Base-by-base conservation (phyloP, 306 rosid genomes). In the Ziziphus jujuba region DNA sequence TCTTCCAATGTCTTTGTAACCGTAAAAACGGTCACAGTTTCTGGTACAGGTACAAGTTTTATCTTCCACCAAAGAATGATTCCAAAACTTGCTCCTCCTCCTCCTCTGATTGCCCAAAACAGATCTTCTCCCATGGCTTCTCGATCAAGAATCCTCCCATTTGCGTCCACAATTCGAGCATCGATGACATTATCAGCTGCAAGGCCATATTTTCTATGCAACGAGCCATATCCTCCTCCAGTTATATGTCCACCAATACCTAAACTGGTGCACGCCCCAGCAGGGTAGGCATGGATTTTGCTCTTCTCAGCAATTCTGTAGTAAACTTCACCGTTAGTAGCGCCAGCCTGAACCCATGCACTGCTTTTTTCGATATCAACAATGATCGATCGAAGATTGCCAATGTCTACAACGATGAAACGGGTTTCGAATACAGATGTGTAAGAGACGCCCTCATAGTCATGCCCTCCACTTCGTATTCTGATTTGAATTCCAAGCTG, bases 81-180 rank as follows among this genome's bases (percentile, higher is more conserved):
- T 2, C 97, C 96, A 4, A 89, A 89, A 66, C 98, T 92, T 55
- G 70, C 95, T 35, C 96, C 98, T 36, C 92, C 98, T 2, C 92
- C 92, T 15, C 98, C 98, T 81, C 95, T 72, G 44, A 92, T 87
- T 0, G 92, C 98, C 95, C 96, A 92, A 72, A 92, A 92, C 2
- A 87, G 31, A 21, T 92, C 96, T 36, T 92, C 95, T 55, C 98
- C 96, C 98, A 92, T 89, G 59, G 84, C 62, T 72, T 54, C 55
- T 24, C 95, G 72, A 20, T 92, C 83, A 0, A 89, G 89, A 56
- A 87, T 63, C 45, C 28, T 34, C 5, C 98, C 95, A 1, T 71
- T 77, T 2, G 59, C 87, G 61, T 92, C 86, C 1, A 92, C 75
- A 6, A 92, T 81, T 19, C n/a, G 61, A 0, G 98, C 96, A 56